Base-by-base conservation (phyloP, 768 basidiomycete genomes). In the Russula compacta region DNA sequence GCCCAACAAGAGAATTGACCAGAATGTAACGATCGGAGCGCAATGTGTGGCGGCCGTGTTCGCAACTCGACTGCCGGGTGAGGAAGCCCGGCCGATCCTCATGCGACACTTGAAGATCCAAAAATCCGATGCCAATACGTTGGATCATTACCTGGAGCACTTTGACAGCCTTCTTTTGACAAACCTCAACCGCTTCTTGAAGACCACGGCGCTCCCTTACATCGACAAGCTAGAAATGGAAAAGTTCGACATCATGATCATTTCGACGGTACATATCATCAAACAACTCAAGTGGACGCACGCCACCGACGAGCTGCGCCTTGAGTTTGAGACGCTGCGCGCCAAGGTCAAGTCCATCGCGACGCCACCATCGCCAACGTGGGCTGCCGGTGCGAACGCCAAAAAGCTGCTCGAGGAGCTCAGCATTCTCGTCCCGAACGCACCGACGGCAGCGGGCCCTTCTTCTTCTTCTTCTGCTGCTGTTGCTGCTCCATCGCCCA, bases 151-250 rank as follows among this genome's bases (percentile, higher is more conserved):
- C 33, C 7, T 29, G 7, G 2, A 19, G 11, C 21, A 4, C 8
- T 12, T 17, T 17, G 33, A 61, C 55, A 39, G 21, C 47, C 12
- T 57, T 7, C 56, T 46, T 9, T 33, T 61, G 12, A 40, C 24
- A 39, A 57, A 40, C 11, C 56, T 61, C 15, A 61, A 57, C 38
- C 12, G 33, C n/a, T 56, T 61, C 49, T n/a, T 61, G 15, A 39
- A 10, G 32, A 35, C 42, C 5, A 61, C 56, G 9, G 56, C 33
- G 1, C 6, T 47, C 7, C 1, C 24, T 10, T 39, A 1, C 24
- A 58, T 57, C 46, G 10, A 2, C 6, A 29, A 40, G 4, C 9
- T 6, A 5, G 24, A 11, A 7, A 11, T 19, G 12, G 24, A 47
- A 14, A 19, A 50, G 2, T 15, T 48, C 14, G 29, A 21, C n/a